A percentile compares a stretch with the other conserved stretches of the same genome.
phyloP scores from a whole-genome alignment of 495 filamentous ascomycete species.

The Hamigera avellanea region DNA sequence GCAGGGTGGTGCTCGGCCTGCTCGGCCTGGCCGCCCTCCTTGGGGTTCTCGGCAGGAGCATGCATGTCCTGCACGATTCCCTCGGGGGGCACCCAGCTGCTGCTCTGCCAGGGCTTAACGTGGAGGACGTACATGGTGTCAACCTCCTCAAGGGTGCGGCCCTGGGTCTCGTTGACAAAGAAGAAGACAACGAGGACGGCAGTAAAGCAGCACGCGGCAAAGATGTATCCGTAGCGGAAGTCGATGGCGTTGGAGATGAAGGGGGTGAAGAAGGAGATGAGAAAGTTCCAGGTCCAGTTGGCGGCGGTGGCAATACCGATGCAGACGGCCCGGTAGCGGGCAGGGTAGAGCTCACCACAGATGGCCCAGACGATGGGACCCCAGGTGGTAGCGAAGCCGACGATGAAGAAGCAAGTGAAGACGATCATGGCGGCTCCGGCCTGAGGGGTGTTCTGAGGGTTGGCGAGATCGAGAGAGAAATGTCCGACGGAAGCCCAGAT shows the following conservation, averaged over 20 bases:
- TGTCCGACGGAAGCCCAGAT: slow-evolving; percentile 64
- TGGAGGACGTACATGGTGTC: slow-evolving; percentile 75
- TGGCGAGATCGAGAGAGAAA: slow-evolving; percentile 42
- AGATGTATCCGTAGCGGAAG: slow-evolving; percentile 71
- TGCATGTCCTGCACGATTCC: not conserved
- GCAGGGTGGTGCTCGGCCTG: no score
- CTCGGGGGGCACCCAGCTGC: slow-evolving; percentile 43
- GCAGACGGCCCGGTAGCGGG: slow-evolving; percentile 59
- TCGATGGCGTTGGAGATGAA: slow-evolving; percentile 58
- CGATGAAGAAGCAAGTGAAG: slow-evolving; percentile 61
- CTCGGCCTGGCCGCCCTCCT: no score
- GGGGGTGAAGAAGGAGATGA: slow-evolving; percentile 77
- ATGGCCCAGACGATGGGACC: slow-evolving; percentile 77
- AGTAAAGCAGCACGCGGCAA: slow-evolving; percentile 56
- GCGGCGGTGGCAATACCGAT: slow-evolving; percentile 69
- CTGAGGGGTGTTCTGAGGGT: slow-evolving; percentile 38
- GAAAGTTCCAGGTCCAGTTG: slow-evolving; percentile 89
- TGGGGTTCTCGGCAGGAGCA: no score
- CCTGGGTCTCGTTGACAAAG: slow-evolving; percentile 63
- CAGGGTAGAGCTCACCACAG: slow-evolving; percentile 72
- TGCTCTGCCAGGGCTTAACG: slow-evolving; percentile 55
- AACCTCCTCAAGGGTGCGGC: slow-evolving; percentile 62
- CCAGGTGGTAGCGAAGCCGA: slow-evolving; percentile 56
- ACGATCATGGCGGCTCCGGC: slow-evolving; percentile 66
- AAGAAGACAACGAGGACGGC: slow-evolving; percentile 61